Evolutionary conservation across 2,329 filamentous ascomycete species (phyloP).

Genomic region (Furcasterigmium furcatum): DNA sequence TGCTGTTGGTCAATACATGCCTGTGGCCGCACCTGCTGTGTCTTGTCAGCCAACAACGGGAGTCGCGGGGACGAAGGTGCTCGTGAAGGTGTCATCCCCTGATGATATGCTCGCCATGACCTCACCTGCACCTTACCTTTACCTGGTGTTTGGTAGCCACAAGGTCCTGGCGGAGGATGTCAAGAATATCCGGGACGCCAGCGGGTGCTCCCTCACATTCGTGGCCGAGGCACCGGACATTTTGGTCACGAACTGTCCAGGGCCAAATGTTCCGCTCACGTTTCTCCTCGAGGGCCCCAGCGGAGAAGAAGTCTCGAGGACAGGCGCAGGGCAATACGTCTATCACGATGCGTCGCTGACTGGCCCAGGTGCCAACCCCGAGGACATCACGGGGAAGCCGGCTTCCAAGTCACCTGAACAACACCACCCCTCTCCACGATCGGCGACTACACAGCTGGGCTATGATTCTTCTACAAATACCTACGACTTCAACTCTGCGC

Average conservation of each 20-base stretch:
- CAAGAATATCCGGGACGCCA: constrained; percentile 53
- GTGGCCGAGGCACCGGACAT: constrained; percentile 67
- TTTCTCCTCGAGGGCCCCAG: constrained; percentile 48
- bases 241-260: constrained; percentile 45
- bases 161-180: constrained; percentile 62
- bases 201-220: constrained; percentile 69
- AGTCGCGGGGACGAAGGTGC: constrained; percentile 64
- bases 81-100: constrained; percentile 70
- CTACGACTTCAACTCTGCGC: constrained; percentile 53
- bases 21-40: constrained; percentile 57
- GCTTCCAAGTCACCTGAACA: constrained; percentile 35
- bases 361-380: constrained; percentile 29
- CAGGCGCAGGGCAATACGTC: constrained; percentile 40
- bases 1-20: constrained; percentile 64
- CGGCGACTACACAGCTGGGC: constrained; percentile 22
- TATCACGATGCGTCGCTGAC: constrained; percentile 31
- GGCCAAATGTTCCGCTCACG: constrained; percentile 51
- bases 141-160: constrained; percentile 74
- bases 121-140: constrained; percentile 54
- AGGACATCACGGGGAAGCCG: constrained; percentile 35
- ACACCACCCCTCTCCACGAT: constrained; percentile 31
- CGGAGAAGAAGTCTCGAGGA: constrained; percentile 51
- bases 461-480: constrained; percentile 47
- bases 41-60: constrained; percentile 70
- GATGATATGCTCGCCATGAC: constrained; percentile 66